Percentiles rank a stretch among this genome's conserved stretches.
These are phyloP conservation scores for Aspergillus bridgeri DNA, from an alignment of 495 filamentous ascomycete species.

Conservation along the genomic window DNA sequence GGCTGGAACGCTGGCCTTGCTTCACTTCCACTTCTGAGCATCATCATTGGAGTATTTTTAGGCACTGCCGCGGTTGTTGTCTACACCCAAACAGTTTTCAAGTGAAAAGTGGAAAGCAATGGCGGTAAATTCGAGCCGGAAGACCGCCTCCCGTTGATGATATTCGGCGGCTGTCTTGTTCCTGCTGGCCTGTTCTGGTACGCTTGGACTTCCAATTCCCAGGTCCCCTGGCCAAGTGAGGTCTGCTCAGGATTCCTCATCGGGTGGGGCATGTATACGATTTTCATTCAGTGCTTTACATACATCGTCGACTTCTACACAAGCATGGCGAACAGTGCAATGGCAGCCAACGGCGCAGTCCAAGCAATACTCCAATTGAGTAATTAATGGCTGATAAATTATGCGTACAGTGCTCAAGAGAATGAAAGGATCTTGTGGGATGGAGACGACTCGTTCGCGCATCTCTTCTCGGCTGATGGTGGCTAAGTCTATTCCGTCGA, in stretches of 20 bases:
- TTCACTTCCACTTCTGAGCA: conserved; percentile 56
- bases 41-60: conserved; percentile 53
- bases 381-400: no score
- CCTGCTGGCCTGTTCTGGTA: conserved; percentile 63
- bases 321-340: conserved; percentile 58
- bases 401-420: no score
- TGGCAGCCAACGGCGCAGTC: conserved; percentile 68
- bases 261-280: conserved; percentile 52
- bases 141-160: conserved; percentile 55
- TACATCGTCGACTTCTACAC: conserved; percentile 64
- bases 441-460: background rate
- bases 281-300: conserved; percentile 58
- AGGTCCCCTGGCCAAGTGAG: conserved; percentile 45
- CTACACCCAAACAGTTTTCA: conserved; percentile 51
- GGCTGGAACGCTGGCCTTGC: conserved; percentile 48
- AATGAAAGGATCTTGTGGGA: conserved; percentile 2
- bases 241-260: conserved; percentile 48
- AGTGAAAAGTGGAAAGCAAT: conserved; percentile 45
- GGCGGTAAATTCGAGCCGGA: conserved; percentile 53
- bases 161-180: conserved; percentile 51
- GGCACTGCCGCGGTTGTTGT: conserved; percentile 47
- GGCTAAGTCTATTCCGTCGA: background rate
- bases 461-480: background rate
- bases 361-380: no score
- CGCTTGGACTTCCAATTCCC: conserved; percentile 53